Conservation (phyloP, 1,284 basidiomycete species). For the Limonomyces culmigenus region DNA sequence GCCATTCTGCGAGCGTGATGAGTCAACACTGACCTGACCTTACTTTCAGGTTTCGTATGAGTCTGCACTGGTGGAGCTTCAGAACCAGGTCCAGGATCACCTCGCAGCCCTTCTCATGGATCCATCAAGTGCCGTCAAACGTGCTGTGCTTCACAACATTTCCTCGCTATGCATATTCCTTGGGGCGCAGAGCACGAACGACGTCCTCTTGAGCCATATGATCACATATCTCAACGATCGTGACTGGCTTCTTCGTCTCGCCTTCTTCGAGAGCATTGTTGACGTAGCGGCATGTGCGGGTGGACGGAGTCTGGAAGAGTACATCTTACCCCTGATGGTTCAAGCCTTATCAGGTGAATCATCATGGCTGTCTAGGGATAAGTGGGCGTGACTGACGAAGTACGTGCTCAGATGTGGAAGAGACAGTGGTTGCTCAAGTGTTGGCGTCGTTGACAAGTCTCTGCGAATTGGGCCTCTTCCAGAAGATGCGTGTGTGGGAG, state of each 20-base stretch:
- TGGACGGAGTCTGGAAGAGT: constrained; percentile 67
- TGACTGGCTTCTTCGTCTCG: constrained; percentile 81
- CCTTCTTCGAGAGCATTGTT: constrained; percentile 92
- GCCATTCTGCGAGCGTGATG: not conserved
- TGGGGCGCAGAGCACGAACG: constrained; percentile 84
- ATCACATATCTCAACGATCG: constrained; percentile 96
- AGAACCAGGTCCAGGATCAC: constrained; percentile 76
- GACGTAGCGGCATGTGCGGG: constrained; percentile 90
- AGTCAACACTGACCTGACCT: constrained; percentile 5
- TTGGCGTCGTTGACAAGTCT: constrained; percentile 73
- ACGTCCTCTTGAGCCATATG: constrained; percentile 91
- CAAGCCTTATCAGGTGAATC: constrained; percentile 81
- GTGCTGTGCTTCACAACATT: constrained; percentile 65
- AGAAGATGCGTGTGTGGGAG: constrained; percentile 90
- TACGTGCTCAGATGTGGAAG: constrained; percentile 68
- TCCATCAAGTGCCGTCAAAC: constrained; percentile 59
- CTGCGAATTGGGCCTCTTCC: constrained; percentile 74
- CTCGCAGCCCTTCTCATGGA: constrained; percentile 67
- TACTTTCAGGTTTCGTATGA: constrained; percentile 70
- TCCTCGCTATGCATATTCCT: constrained; percentile 86
- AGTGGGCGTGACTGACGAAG: constrained; percentile 1
- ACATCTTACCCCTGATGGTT: constrained; percentile 88
- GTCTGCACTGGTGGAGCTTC: constrained; percentile 69
- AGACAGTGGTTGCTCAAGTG: constrained; percentile 82
- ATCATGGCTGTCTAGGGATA: constrained; percentile 2